Evolutionary conservation across 2,329 filamentous ascomycete genomes (phyloP), one percentile per base, ranked within the genome.

Genomic region (Nothomitra cinnamomea): DNA sequence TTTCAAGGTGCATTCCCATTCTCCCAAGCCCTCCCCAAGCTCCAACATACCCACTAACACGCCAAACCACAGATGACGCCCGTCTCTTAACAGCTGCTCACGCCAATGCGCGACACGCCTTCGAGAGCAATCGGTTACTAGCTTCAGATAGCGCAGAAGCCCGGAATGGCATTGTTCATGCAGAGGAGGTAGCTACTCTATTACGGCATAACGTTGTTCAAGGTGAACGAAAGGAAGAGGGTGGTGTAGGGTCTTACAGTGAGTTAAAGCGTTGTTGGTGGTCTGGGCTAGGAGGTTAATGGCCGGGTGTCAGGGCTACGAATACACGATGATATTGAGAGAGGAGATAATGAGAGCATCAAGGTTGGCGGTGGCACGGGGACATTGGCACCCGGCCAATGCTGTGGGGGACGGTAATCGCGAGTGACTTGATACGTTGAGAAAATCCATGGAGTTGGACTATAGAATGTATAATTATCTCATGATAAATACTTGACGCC

Each of bases 321-420:
- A 52, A 95, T 98, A 68, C 92, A 96, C 66, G 78, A 94, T 57
- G 72, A 94, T 59, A 98, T 84, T 28, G 90, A 98, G 67, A 76
- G 87, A 59, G 88, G 92, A 53, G 85, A 96, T 69, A 98, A 98
- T 64, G 88, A 95, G 61, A 86, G 83, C 35, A 79, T 95, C 62
- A 94, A 89, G 68, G 17, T 49, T n/a, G 7, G 2, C 8, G 6
- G 24, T 35, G 24, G 45, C 7, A 17, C 15, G 19, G n/a, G 45
- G 32, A 17, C 15, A n/a, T 12, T 28, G 24, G 45, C 24, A 17
- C 24, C 3, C 3, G 45, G 45, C 12, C 45, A 49, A 32, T 57
- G 56, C 24, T 57, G 56, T 56, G 56, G 55, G 4, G 19, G 17
- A 12, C 45, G n/a, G 19, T 49, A 49, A 24, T 2, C 13, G 10